Conservation (phyloP, 2,329 filamentous ascomycete species). For the Chrysosporium keratinophilum region DNA sequence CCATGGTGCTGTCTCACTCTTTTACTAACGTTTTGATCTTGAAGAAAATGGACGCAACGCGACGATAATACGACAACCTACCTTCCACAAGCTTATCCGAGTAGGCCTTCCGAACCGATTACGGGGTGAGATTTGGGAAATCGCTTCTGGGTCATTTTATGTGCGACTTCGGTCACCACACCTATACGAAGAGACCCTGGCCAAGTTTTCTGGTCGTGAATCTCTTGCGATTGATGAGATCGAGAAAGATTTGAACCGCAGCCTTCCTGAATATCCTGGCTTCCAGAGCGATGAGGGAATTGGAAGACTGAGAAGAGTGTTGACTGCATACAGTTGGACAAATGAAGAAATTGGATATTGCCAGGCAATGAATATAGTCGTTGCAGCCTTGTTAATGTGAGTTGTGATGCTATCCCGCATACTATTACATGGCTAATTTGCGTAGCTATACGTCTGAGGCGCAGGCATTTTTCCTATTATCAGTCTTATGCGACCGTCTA, state of each 20-base stretch:
- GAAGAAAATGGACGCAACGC: conserved; percentile 84
- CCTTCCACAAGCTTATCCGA: conserved; percentile 93
- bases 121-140: conserved; percentile 89
- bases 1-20: neutral
- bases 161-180: conserved; percentile 76
- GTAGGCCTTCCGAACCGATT: conserved; percentile 90
- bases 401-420: conserved; percentile 21
- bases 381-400: conserved; percentile 85
- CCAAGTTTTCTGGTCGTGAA: conserved; percentile 71
- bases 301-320: conserved; percentile 71
- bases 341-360: conserved; percentile 95
- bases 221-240: conserved; percentile 98
- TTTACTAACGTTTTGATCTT: conserved; percentile 12
- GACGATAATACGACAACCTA: conserved; percentile 86
- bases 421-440: conserved; percentile 17
- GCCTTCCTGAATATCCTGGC: conserved; percentile 90
- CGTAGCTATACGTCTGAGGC: conserved; percentile 81
- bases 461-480: conserved; percentile 91
- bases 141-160: conserved; percentile 84
- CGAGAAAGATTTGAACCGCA: conserved; percentile 94
- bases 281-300: conserved; percentile 97
- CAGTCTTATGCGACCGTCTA: conserved; percentile 80
- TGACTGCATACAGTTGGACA: conserved; percentile 96
- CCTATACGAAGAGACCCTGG: conserved; percentile 71
- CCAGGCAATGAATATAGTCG: conserved; percentile 99